phyloP scores from a whole-genome alignment of 345 rosid genomes.

The Euphorbia lathyris region DNA sequence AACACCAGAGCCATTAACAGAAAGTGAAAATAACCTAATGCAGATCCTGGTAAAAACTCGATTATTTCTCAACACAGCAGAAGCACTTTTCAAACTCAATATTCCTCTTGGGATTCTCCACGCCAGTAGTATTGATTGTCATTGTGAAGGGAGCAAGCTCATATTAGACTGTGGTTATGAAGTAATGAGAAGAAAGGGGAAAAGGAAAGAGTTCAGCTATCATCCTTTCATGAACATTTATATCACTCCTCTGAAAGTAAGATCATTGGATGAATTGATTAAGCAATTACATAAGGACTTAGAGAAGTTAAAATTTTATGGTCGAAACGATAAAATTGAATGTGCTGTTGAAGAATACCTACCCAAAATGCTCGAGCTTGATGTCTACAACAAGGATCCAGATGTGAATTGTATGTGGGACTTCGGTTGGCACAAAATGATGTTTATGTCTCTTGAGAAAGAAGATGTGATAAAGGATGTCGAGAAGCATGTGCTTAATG shows the following conservation, averaged over 20 bases:
- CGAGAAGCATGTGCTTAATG: constrained; percentile 60
- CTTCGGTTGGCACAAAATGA: constrained; percentile 56
- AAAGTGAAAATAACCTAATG: constrained; percentile 59
- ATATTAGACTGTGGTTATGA: constrained; percentile 74
- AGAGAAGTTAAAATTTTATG: constrained; percentile 46
- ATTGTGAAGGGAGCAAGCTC: constrained; percentile 50
- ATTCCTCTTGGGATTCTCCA: constrained; percentile 43
- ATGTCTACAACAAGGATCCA: constrained; percentile 48
- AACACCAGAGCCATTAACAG: constrained; percentile 47
- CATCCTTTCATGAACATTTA: constrained; percentile 59
- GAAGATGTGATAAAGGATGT: constrained; percentile 70
- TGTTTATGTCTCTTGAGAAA: constrained; percentile 49
- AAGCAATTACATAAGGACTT: constrained; percentile 53
- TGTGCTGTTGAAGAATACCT: constrained; percentile 51
- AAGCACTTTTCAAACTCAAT: constrained; percentile 74
- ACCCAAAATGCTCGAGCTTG: constrained; percentile 60
- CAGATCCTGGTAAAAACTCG: constrained; percentile 57
- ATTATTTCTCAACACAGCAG: constrained; percentile 64
- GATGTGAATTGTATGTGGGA: constrained; percentile 91
- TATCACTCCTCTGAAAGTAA: constrained; percentile 29
- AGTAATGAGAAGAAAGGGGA: constrained; percentile 75
- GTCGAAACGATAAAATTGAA: constrained; percentile 40
- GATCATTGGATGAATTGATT: constrained; percentile 61
- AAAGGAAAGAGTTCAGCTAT: constrained; percentile 57
- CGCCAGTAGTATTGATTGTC: constrained; percentile 22